Base-by-base conservation (phyloP, 805 yeast species). In the Candida silvicultrix region DNA sequence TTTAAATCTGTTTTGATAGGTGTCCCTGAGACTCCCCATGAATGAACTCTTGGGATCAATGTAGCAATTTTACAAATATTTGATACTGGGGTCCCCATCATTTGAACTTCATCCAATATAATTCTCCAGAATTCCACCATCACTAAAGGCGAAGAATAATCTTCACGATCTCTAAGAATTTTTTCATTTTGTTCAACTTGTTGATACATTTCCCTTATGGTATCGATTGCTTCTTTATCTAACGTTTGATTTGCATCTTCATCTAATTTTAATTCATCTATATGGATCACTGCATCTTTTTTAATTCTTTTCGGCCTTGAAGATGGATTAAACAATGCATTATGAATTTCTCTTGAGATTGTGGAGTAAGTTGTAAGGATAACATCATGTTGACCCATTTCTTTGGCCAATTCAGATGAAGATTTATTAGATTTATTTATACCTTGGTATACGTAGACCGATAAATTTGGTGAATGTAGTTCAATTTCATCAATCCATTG, bases 11-110 rank as follows among this genome's bases (percentile, higher is more conserved):
- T 77, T 52, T 82, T 80, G 15, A 89, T 83, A 0, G 97, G 95
- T 0, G 99, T 94, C 7, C 99, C 99, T 1, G 96, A 87, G 0
- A 90, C 97, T 15, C 96, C 97, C 98, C 98, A 94, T 0, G 96
- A 81, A 65, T 94, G 97, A 40, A 80, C 77, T 44, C 96, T 71
- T 5, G 96, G 92, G 22, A 94, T 77, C 34, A 86, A 67, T 2
- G 85, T 71, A 0, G 96, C 89, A 46, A 89, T 86, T 46, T 77
- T 80, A 19, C 96, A 89, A 2, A 94, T 88, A 44, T 85, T 78
- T 0, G 92, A 78, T 3, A 80, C 73, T 20, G 83, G 83, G 3
- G 77, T 74, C 8, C 88, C 81, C 4, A 94, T 85, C 90, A 90
- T 86, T 65, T 94, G 99, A 1, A 88, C 98, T 62, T 94, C 99